Base-by-base conservation (phyloP, 108 stramenopile species). In the Skeletonema potamos region DNA sequence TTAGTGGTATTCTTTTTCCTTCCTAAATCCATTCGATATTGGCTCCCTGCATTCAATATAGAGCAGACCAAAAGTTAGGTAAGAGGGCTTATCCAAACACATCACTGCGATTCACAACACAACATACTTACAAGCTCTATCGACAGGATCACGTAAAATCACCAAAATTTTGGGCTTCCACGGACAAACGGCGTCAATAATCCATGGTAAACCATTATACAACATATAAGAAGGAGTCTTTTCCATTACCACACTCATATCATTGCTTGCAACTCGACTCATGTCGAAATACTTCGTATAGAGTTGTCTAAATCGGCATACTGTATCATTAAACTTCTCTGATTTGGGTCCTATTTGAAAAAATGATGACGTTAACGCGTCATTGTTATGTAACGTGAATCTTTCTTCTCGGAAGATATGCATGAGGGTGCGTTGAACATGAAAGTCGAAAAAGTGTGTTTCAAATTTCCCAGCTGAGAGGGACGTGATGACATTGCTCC, bases 141-240 rank as follows among this genome's bases (percentile, higher is more conserved):
- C 39, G 11, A 66, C 48, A 27, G 64, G 64, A 30, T 66, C 20
- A 22, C 64, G 64, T 13, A 66, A 54, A 24, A 27, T 66, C 20
- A 8, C 43, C 29, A 66, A 54, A 30, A 66, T 66, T 15, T 66
- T 66, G 12, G 64, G 64, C 18, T 66, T 1, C 48, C 64, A 66
- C 4, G 64, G 41, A 48, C 64, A 66, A 10, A 66, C 1, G 0
- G 4, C 27, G 51, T 66, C 64, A 27, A 66, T 44, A 27, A 29
- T 4, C 1, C 5, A 5, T 22, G 64, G 64, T 10, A 66, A 26
- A 5, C 15, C n/a, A 12, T 36, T 20, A 28, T 32, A 7, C 11
- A 66, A 12, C 12, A 66, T 66, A 27, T 66, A 66, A 0, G 7
- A 0, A 2, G 64, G 64, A 15, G 64, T 66, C 29, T 66, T 66